A percentile compares a stretch with the other conserved stretches of the same genome.
phyloP scores from a whole-genome alignment of 306 rosid species.

The Crataegus laevigata region DNA sequence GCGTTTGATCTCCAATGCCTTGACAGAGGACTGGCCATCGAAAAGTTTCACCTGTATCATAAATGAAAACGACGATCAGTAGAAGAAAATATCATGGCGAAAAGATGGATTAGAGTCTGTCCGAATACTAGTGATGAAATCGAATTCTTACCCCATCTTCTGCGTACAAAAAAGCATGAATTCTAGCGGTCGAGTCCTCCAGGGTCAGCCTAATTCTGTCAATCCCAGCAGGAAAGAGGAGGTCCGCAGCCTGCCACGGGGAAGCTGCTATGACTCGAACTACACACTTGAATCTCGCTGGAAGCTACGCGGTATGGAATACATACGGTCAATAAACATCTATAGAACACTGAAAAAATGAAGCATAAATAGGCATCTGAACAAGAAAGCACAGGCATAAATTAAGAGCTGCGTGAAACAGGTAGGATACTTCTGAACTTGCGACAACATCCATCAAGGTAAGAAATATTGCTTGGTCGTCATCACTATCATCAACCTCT shows the following conservation, averaged over 20 bases:
- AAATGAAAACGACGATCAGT: background rate
- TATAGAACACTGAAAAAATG: too few relatives aligned
- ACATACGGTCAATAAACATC: background rate
- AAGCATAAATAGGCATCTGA: too few relatives aligned
- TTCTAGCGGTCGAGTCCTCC: conserved; percentile 78
- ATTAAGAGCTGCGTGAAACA: background rate
- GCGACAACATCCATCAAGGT: conserved; percentile 58
- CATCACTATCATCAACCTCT: conserved; percentile 32
- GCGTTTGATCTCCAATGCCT: conserved; percentile 25
- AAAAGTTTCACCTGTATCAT: conserved; percentile 41
- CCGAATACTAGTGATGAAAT: background rate
- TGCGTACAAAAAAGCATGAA: conserved; percentile 44
- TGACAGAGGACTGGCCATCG: conserved; percentile 27
- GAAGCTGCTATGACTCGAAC: conserved; percentile 48
- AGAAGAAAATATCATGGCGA: background rate
- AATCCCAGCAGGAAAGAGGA: conserved; percentile 22
- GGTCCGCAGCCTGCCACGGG: conserved; percentile 37
- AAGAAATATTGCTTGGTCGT: background rate
- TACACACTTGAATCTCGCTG: conserved; percentile 48
- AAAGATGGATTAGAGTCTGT: background rate
- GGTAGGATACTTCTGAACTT: conserved; percentile 38
- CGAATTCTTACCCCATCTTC: conserved; percentile 57
- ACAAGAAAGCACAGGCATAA: background rate
- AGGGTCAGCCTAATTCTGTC: conserved; percentile 47
- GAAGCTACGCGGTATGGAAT: conserved; percentile 34